Percentiles rank a stretch among this genome's conserved stretches.
Conservation (phyloP, 345 rosid species). For the Brassica rapa region DNA sequence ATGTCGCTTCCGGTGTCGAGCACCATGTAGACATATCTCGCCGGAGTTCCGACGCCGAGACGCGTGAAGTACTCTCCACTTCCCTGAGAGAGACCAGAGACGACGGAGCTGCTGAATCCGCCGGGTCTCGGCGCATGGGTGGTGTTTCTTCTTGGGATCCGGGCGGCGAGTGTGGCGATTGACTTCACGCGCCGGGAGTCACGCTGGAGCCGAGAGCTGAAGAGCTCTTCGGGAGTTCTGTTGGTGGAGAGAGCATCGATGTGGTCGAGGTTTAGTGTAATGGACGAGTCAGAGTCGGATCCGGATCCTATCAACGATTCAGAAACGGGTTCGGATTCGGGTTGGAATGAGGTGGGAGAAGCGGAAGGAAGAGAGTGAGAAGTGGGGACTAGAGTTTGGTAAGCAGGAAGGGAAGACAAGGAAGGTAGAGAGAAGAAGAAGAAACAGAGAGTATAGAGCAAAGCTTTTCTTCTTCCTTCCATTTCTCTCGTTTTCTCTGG, state of each 20-base stretch:
- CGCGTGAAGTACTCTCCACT: conserved; percentile 99
- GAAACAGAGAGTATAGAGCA: conserved; percentile 43
- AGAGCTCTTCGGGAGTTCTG: conserved; percentile 60
- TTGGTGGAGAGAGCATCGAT: conserved; percentile 67
- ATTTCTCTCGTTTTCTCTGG: conserved; percentile 29
- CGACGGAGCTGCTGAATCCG: conserved; percentile 70
- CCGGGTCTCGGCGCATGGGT: conserved; percentile 37
- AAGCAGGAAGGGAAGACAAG: conserved; percentile 35
- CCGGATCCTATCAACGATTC: conserved; percentile 17
- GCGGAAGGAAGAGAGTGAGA: conserved; percentile 51
- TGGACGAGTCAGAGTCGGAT: conserved; percentile 31
- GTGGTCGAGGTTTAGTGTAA: conserved; percentile 64
- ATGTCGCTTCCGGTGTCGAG: conserved; percentile 94
- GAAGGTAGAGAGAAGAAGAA: conserved; percentile 41
- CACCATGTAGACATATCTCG: conserved; percentile 79
- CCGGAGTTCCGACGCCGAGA: conserved; percentile 87
- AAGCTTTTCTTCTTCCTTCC: conserved; percentile 34
- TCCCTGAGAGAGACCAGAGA: conserved; percentile 90
- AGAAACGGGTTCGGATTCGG: conserved; percentile 36
- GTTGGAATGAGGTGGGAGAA: conserved; percentile 45
- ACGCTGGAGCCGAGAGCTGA: conserved; percentile 67
- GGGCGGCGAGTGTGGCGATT: conserved; percentile 43
- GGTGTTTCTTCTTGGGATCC: conserved; percentile 24
- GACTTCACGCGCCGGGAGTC: conserved; percentile 64
- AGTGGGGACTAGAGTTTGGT: conserved; percentile 46